Base-by-base conservation (phyloP, 805 yeast genomes). In the Candida broadrunensis region DNA sequence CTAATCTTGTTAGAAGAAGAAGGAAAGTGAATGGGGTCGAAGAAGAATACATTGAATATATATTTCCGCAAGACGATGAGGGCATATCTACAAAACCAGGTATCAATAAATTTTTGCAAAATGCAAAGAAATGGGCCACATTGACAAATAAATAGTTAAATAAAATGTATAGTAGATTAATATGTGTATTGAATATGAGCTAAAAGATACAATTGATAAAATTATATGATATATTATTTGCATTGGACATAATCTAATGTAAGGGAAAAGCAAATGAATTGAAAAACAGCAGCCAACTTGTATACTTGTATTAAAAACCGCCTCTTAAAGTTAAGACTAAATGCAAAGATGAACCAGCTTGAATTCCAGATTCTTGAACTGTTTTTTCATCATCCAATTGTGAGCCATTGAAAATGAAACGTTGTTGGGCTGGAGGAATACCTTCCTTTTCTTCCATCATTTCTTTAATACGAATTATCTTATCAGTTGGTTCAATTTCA, bases 371-470 rank as follows among this genome's bases (percentile, higher is more conserved):
- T 39, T 75, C 78, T 36, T 72, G 78, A 5, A 88, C 80, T 1
- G 93, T 78, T 53, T 79, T 73, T 17, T 84, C 86, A 58, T 91
- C 98, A 51, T 85, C 84, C 84, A 91, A 77, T 68, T 91, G 97
- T 51, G 88, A 86, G 16, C 99, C 99, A 41, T 85, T 82, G 65
- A 78, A 88, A 54, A 91, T 83, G 49, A 91, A 79, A 51, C 96
- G 79, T 65, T 93, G 99, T 66, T 91, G 99, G 23, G 86, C 81
- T 9, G 98, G 97, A 2, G 98, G 97, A 41, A 91, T 91, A 2
- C 98, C 99, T 61, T 91, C 98, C 54, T 88, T 88, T 57, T 91
- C 97, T 61, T 93, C 98, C 69, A 91, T 80, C 58, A 85, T 78
- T 59, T 91, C 97, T 64, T 91, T 91, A 64, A 91, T 81, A 36